Conservation (phyloP, 106 monocot species). For the Gastrodia elata region DNA sequence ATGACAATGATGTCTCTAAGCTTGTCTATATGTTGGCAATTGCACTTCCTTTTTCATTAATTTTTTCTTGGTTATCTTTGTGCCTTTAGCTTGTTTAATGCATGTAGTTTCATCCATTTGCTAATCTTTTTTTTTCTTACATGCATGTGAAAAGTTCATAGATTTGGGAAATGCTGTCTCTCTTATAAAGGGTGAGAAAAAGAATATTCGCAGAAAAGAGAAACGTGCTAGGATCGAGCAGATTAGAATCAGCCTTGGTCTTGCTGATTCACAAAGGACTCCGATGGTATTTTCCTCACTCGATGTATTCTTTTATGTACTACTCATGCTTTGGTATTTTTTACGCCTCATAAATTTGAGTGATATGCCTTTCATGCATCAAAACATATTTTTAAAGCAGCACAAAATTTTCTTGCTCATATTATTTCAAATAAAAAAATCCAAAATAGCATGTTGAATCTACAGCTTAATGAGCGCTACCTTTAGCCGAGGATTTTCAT, state of each 20-base stretch:
- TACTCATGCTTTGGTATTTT: constrained; percentile 1
- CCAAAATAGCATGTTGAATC: not conserved
- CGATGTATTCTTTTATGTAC: not conserved
- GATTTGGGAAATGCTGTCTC: constrained; percentile 71
- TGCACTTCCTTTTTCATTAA: not conserved
- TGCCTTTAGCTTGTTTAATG: not conserved
- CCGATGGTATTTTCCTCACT: constrained; percentile 47
- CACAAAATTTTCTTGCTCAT: not conserved
- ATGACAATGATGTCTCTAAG: not conserved
- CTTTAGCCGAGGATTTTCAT: not conserved
- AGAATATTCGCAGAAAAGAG: constrained; percentile 86
- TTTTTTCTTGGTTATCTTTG: not conserved
- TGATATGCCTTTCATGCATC: not conserved
- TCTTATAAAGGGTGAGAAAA: constrained; percentile 73
- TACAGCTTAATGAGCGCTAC: not conserved
- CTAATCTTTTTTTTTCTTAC: not conserved
- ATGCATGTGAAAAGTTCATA: constrained; percentile 21
- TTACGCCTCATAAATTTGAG: not conserved
- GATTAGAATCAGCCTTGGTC: constrained; percentile 87
- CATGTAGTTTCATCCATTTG: not conserved
- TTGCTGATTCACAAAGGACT: constrained; percentile 94
- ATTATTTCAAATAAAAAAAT: not conserved
- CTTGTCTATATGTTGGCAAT: not conserved
- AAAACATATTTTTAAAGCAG: not conserved
- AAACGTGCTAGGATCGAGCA: constrained; percentile 91